phyloP scores from a whole-genome alignment of 2,329 filamentous ascomycete genomes.

The Tolypocladium capitatum region DNA sequence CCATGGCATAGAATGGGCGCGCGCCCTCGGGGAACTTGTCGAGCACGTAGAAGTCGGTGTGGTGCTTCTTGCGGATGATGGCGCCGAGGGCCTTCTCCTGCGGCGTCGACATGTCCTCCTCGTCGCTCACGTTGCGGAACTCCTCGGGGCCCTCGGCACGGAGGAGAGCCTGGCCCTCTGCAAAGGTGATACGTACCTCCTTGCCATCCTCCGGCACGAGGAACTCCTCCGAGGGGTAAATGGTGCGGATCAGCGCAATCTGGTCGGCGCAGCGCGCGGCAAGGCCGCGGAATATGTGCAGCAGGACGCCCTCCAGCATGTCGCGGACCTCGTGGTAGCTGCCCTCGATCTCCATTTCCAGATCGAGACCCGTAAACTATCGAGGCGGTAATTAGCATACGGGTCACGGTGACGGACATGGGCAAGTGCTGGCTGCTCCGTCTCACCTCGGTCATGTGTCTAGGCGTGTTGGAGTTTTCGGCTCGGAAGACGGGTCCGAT shows the following conservation, averaged over 20 bases:
- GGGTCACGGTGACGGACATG: not conserved
- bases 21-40: constrained; percentile 90
- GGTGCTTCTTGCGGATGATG: constrained; percentile 75
- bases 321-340: constrained; percentile 63
- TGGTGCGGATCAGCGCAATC: constrained; percentile 56
- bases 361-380: constrained; percentile 71
- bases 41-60: constrained; percentile 91
- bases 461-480: constrained; percentile 74
- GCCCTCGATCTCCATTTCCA: constrained; percentile 79
- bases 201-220: constrained; percentile 62
- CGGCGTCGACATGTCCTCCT: constrained; percentile 68
- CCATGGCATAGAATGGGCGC: constrained; percentile 85
- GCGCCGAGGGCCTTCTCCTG: constrained; percentile 83
- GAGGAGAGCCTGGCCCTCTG: constrained; percentile 64
- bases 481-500: constrained; percentile 73
- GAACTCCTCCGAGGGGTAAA: constrained; percentile 68
- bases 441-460: constrained; percentile 64
- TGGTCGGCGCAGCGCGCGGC: constrained; percentile 51
- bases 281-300: constrained; percentile 69
- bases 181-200: constrained; percentile 64
- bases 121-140: constrained; percentile 54
- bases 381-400: constrained; percentile 2
- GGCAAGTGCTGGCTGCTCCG: not conserved
- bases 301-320: constrained; percentile 59
- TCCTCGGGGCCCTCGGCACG: constrained; percentile 59